phyloP scores from a whole-genome alignment of 2,329 filamentous ascomycete genomes.

The Cladosporium colombiae region DNA sequence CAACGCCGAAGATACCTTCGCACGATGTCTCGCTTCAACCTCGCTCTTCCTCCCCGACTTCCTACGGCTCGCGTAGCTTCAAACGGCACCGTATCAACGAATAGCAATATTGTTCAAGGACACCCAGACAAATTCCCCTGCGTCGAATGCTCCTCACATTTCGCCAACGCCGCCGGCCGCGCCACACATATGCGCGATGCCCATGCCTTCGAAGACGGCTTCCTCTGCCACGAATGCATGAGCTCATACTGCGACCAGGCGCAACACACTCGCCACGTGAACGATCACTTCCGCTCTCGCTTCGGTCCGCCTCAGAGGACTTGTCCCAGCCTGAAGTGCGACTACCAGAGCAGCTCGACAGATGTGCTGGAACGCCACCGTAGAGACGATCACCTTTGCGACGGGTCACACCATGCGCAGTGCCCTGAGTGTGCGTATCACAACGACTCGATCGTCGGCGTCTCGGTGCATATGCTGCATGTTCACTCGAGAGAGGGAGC shows the following conservation, averaged over 20 bases:
- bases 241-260: neutral
- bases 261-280: neutral
- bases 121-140: neutral
- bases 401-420: neutral
- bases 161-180: neutral
- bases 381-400: neutral
- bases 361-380: constrained; percentile 6
- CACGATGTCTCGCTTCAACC: neutral
- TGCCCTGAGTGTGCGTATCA: neutral
- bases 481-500: neutral
- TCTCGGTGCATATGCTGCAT: neutral
- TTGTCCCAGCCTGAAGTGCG: neutral
- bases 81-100: neutral
- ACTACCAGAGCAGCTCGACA: neutral
- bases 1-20: neutral
- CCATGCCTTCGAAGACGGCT: neutral
- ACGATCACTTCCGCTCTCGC: neutral
- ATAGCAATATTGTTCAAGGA: neutral
- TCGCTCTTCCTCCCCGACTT: neutral
- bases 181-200: neutral
- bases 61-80: neutral
- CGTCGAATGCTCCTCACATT: neutral
- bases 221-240: constrained; percentile 8
- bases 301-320: neutral
- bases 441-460: constrained; percentile 9